Base-by-base conservation (phyloP, 2,329 filamentous ascomycete species). In the Corynespora cassiicola region DNA sequence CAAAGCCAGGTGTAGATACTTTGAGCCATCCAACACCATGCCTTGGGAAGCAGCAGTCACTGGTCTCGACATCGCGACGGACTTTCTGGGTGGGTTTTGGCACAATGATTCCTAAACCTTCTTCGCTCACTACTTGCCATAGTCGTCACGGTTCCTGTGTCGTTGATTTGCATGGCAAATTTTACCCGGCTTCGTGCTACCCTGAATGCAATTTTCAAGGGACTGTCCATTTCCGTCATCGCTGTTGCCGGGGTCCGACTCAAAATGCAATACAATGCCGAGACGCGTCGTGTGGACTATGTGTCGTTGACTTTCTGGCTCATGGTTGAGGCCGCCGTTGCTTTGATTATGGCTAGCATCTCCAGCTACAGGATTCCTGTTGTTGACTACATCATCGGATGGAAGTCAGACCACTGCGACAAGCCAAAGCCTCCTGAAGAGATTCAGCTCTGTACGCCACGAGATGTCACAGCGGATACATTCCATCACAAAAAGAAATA, bases 131-230 rank as follows among this genome's bases (percentile, higher is more conserved):
- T 8, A n/a, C 4, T 16, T 7, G 6, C 29, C 12, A 18, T n/a
- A 47, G 44, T 48, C 9, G 39, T 44, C 11, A 47, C 44, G 8
- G 47, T 51, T 15, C 42, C 46, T 2, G 19, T 47, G 5, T 14
- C 32, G 11, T 32, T 57, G 18, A 46, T 57, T 14, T 28, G 36
- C 21, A 53, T 54, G 50, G 46, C 46, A 5, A 46, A 48, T 12
- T 45, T 47, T 25, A 38, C 36, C 6, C 17, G 41, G 9, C 28
- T 34, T 15, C 31, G 34, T n/a, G 42, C 50, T 17, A 15, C 43
- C 16, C 33, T 52, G 19, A 50, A 52, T 15, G 36, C 34, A 3
- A 27, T 14, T 5, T 54, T 54, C 36, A 53, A 53, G 33, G 32
- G 39, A 18, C 35, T 52, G 6, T 50, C 44, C 7, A 34, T 42